Conservation (phyloP, 371 early-diverging fungal genomes). For the Vairimorpha necatrix region DNA sequence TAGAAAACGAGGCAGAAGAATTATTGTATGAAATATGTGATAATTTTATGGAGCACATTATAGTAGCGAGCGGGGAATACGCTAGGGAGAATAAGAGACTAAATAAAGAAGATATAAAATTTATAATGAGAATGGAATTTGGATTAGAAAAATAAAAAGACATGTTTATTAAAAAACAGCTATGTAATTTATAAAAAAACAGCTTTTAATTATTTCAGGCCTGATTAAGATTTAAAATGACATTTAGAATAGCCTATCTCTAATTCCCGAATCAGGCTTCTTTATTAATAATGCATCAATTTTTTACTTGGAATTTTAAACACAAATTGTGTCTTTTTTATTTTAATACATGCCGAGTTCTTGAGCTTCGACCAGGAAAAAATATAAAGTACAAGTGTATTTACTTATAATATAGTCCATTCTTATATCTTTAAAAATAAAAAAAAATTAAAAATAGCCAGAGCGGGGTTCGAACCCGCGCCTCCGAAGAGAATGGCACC, state of each 20-base stretch:
- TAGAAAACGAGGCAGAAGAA: background rate
- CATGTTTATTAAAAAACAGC: background rate
- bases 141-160: slow-evolving; percentile 12
- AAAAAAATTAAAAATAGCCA: slow-evolving; percentile 50
- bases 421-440: background rate
- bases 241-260: too few species aligned
- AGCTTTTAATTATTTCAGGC: too few species aligned
- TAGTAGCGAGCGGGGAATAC: slow-evolving; percentile 1
- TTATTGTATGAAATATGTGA: slow-evolving; percentile 34
- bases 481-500: slow-evolving; percentile 64
- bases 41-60: slow-evolving; percentile 26
- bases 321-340: too few species aligned
- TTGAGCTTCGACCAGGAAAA: too few species aligned
- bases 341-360: too few species aligned
- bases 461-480: slow-evolving; percentile 65
- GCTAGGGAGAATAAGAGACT: slow-evolving; percentile 28
- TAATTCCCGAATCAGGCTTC: too few species aligned
- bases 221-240: too few species aligned
- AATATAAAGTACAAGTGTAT: too few species aligned
- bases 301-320: too few species aligned
- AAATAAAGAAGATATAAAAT: slow-evolving; percentile 28
- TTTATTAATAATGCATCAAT: slow-evolving; percentile 41
- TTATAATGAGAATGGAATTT: slow-evolving; percentile 32
- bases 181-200: too few species aligned
- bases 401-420: background rate